Base-by-base conservation (phyloP, 805 yeast genomes). In the Wickerhamomyces chambardii region DNA sequence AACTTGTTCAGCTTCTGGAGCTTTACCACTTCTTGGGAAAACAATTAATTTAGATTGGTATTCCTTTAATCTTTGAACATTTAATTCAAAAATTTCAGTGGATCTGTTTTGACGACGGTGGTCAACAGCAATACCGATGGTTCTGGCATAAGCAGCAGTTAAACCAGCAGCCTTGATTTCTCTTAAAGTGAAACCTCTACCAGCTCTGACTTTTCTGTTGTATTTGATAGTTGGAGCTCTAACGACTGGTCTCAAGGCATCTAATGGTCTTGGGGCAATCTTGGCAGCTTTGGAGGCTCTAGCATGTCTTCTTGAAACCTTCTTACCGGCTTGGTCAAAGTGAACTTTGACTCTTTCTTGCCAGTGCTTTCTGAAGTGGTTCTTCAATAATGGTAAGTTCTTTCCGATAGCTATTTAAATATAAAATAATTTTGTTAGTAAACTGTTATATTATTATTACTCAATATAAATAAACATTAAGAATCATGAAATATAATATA, bases 311-410 rank as follows among this genome's bases (percentile, higher is more conserved):
- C 98, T 87, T 51, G 95, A 80, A 63, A 73, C 87, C 82, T 92
- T 92, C 82, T 90, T 87, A 70, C 98, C 98, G 64, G 98, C 96
- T 79, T 92, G 98, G 90, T 92, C 97, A 67, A 92, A 84, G 87
- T 94, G 98, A 62, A 86, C 96, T 70, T 78, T 85, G 79, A 92
- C 99, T 66, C 97, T 85, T 73, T 86, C 95, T 77, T 92, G 97
- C 98, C 98, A 92, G 95, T 90, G 90, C 85, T 90, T 90, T 80
- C 97, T 84, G 95, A 90, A 90, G 79, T 92, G 98, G 83, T 90
- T 90, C 83, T 85, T 86, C 80, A 85, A 84, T 76, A 90, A 76
- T 78, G 97, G 95, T 77, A 87, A 80, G 78, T 90, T 90, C 89
- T 92, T 90, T 60, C 92, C 73, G 80, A 92, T 87, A 73, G 97